Conservation (phyloP, 805 yeast genomes). For the Jamesozyma hellenica region DNA sequence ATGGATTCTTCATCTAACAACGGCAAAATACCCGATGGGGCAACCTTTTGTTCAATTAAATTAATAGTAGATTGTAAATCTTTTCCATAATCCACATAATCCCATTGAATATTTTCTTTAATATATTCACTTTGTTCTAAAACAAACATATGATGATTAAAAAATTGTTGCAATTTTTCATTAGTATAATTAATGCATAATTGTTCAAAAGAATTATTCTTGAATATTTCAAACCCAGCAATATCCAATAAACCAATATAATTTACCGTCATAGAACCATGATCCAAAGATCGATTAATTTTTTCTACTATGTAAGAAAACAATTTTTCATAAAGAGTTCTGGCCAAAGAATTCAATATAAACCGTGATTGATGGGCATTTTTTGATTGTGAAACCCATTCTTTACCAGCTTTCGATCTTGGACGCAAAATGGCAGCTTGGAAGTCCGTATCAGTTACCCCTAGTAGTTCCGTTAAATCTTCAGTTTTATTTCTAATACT, state of each 20-base stretch:
- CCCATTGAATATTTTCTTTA: slow-evolving; percentile 91
- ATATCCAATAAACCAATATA: slow-evolving; percentile 95
- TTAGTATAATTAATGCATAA: slow-evolving; percentile 95
- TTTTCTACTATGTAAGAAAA: slow-evolving; percentile 68
- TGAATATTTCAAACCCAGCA: slow-evolving; percentile 95
- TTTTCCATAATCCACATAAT: slow-evolving; percentile 89
- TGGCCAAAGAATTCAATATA: slow-evolving; percentile 79
- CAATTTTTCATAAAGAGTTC: slow-evolving; percentile 72
- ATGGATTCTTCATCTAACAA: slow-evolving; percentile 91
- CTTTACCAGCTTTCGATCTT: slow-evolving; percentile 84
- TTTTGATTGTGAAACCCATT: slow-evolving; percentile 69
- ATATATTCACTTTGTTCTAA: slow-evolving; percentile 93
- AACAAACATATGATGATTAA: slow-evolving; percentile 95
- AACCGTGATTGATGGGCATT: slow-evolving; percentile 71
- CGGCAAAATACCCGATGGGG: slow-evolving; percentile 74
- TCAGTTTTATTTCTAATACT: slow-evolving; percentile 39
- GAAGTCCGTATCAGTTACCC: slow-evolving; percentile 43
- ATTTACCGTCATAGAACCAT: slow-evolving; percentile 34
- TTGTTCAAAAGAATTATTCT: slow-evolving; percentile 89
- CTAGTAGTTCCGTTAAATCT: slow-evolving; percentile 50
- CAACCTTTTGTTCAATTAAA: slow-evolving; percentile 59
- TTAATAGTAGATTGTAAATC: slow-evolving; percentile 93
- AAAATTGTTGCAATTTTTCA: slow-evolving; percentile 94
- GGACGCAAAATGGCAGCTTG: slow-evolving; percentile 61
- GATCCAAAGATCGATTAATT: slow-evolving; percentile 60